Evolutionary conservation across 805 yeast genomes (phyloP), one percentile per base, ranked within the genome.

Genomic region (Candida tallmaniae): DNA sequence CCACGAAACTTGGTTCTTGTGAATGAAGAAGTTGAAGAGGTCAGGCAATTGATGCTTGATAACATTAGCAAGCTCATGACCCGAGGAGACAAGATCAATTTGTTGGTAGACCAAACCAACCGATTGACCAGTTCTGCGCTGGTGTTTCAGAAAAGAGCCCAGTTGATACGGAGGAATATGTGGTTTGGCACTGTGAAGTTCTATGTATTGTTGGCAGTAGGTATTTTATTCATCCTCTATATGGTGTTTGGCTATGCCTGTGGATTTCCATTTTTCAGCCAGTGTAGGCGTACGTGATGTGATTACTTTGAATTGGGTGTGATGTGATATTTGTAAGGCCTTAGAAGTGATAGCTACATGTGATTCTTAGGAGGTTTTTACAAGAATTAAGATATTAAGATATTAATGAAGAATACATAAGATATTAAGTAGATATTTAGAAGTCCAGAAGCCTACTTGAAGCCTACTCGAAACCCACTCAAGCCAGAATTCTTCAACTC

Each of bases 101-200:
- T 73, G 25, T 65, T 86, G 42, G 90, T 86, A 20, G 84, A 80
- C 54, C 86, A 86, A 54, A 87, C 96, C 1, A 81, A 83, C 41
- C 68, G 78, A 34, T 69, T 86, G 55, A 83, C 79, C 44, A 69
- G 74, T 25, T 74, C 76, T 23, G 76, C 93, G 6, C 73, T 67
- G 58, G 71, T 80, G 18, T 86, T 86, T 54, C 78, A 85, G 45
- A 76, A 80, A 43, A 71, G 77, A 39, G 81, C 95, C 1, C 74
- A 71, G 16, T 65, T 70, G 34, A 70, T 84, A 23, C 76, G 76
- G 46, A 64, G 84, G 24, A 71, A 68, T 40, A 68, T 84, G 74
- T 83, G 94, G 89, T 73, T 81, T 72, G 68, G 73, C 32, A 78
- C 74, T 36, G 59, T 72, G 36, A 73, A 62, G 41, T 68, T 73